Conservation (phyloP, 345 rosid species). For the Draba incana region DNA sequence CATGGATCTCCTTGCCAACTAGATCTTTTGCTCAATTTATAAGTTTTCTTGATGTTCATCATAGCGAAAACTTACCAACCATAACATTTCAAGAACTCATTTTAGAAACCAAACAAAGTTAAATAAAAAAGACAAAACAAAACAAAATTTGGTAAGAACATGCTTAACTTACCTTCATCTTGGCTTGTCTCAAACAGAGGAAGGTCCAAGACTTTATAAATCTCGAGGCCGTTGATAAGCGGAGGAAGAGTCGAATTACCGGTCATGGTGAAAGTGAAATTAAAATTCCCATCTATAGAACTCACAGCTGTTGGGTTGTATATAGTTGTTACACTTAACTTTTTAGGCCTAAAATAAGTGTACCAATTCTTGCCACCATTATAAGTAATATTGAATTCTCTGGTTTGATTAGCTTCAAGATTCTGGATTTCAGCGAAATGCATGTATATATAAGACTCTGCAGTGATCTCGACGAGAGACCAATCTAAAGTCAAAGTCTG, state of each 20-base stretch:
- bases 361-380: slow-evolving; percentile 32
- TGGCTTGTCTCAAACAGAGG: slow-evolving; percentile 27
- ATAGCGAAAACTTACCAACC: slow-evolving; percentile 48
- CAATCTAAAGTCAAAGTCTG: neutral
- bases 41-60: slow-evolving; percentile 42
- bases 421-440: slow-evolving; percentile 52
- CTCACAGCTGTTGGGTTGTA: slow-evolving; percentile 18
- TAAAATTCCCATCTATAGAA: slow-evolving; percentile 27
- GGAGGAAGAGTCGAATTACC: slow-evolving; percentile 46
- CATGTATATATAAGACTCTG: slow-evolving; percentile 43
- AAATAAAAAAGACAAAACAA: neutral
- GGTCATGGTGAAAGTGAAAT: slow-evolving; percentile 29
- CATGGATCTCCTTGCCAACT: slow-evolving; percentile 67
- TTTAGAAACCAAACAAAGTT: neutral
- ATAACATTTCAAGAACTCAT: slow-evolving; percentile 16
- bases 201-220: slow-evolving; percentile 37
- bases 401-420: slow-evolving; percentile 30
- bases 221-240: slow-evolving; percentile 45
- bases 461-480: neutral
- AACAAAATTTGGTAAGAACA: neutral
- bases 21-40: slow-evolving; percentile 32
- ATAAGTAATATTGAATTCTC: slow-evolving; percentile 44
- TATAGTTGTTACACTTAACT: slow-evolving; percentile 31
- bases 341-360: slow-evolving; percentile 32
- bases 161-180: slow-evolving; percentile 40